phyloP scores from a whole-genome alignment of 2,329 filamentous ascomycete genomes.

The Trichoderma sp. region DNA sequence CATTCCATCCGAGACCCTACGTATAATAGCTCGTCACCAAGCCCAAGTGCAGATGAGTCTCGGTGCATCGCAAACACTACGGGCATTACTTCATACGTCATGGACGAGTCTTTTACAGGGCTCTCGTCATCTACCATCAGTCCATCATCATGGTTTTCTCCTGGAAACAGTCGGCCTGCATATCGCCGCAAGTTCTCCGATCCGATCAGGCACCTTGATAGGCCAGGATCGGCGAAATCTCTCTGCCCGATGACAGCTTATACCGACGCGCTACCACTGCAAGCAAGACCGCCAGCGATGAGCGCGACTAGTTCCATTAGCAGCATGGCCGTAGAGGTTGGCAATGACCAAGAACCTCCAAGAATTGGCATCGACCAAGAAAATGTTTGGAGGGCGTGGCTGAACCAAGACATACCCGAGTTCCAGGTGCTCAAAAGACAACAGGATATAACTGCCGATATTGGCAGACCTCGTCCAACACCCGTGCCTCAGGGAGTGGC shows the following conservation, averaged over 20 bases:
- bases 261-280: not conserved
- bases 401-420: not conserved
- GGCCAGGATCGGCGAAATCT: not conserved
- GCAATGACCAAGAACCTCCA: not conserved
- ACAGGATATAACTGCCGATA: not conserved
- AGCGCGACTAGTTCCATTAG: not conserved
- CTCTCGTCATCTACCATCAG: not conserved
- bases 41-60: not conserved
- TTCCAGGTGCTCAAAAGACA: not conserved
- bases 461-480: not conserved
- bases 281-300: not conserved
- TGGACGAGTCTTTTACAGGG: not conserved
- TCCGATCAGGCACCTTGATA: not conserved
- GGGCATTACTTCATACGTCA: not conserved
- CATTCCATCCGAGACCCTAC: conserved; percentile 33
- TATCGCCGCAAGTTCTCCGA: not conserved
- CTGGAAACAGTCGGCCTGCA: not conserved
- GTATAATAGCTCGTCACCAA: not conserved
- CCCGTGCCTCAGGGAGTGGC: conserved; percentile 8
- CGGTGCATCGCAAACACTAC: not conserved
- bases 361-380: not conserved
- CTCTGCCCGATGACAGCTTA: not conserved
- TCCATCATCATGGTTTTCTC: not conserved
- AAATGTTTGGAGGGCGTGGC: conserved; percentile 4
- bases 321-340: not conserved